Base-by-base conservation (phyloP, 441 rosid species). In the Corymbia calophylla region DNA sequence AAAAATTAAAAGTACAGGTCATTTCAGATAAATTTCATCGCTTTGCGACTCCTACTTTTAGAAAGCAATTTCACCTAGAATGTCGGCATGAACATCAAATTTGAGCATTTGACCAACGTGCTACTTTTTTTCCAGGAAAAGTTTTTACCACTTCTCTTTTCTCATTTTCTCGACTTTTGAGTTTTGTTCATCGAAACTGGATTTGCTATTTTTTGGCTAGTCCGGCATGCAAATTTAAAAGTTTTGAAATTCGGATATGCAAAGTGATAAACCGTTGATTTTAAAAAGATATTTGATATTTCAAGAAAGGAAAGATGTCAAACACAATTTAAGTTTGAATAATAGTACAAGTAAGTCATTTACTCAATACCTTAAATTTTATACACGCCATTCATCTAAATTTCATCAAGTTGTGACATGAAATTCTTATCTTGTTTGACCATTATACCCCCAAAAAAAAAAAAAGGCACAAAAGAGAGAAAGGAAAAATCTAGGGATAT, bases 261-360 rank as follows among this genome's bases (percentile, higher is more conserved):
- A 11, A 0, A 73, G 1, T 73, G 25, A 73, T 10, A 35, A 73
- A 19, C 2, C 29, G 0, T 19, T 11, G 27, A 73, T 10, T 35
- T 39, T 2, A 49, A 73, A 0, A 39, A 39, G 9, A 21, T 35
- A 21, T 21, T 73, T 23, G 0, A 29, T 21, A 73, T 73, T 39
- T 73, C 4, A 1, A 29, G 0, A 10, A 73, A 39, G 9, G 11
- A 35, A 39, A 19, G 16, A 39, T 73, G 29, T 39, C 0, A 2
- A 35, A 12, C 16, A 1, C 29, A 19, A 5, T 35, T 39, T 25
- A 39, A 39, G 32, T 27, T 29, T 8, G 4, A 73, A 35, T 35
- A 35, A 35, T 39, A 21, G 14, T 3, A 39, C 29, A 73, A 73
- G 49, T 39, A 21, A 39, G 82, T 21, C 5, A 39, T 73, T n/a